Conservation (phyloP, 2,329 filamentous ascomycete genomes). For the Beauveria sp. region DNA sequence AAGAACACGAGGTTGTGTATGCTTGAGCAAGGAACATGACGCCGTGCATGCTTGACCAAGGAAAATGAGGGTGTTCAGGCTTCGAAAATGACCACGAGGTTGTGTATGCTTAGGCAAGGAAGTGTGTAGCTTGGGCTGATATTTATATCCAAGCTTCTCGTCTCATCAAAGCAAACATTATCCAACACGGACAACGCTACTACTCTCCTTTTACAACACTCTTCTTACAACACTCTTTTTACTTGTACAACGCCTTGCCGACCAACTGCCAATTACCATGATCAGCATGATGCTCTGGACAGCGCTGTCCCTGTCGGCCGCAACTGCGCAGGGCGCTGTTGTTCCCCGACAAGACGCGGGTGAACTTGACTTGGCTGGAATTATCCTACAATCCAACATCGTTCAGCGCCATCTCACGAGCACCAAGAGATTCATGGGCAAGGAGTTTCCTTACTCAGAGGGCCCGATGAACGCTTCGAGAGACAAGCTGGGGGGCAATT, state of each 20-base stretch:
- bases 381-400: not conserved
- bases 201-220: not conserved
- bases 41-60: too few species aligned
- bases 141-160: not conserved
- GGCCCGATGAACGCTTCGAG: not conserved
- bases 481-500: not conserved
- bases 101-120: not conserved
- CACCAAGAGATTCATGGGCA: not conserved
- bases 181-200: not conserved
- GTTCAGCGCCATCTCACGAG: not conserved
- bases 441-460: not conserved
- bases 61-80: too few species aligned
- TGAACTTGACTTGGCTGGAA: not conserved
- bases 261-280: not conserved
- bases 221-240: not conserved
- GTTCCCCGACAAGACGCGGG: not conserved
- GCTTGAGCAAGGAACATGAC: too few species aligned
- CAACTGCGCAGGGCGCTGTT: not conserved
- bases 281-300: not conserved
- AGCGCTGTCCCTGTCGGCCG: not conserved
- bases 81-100: not conserved
- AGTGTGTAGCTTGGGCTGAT: not conserved
- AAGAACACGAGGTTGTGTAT: too few species aligned
- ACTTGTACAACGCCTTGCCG: not conserved
- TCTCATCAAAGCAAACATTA: not conserved